phyloP scores from a whole-genome alignment of 495 filamentous ascomycete species.

The Aspergillus sclerotiicarbonarius region DNA sequence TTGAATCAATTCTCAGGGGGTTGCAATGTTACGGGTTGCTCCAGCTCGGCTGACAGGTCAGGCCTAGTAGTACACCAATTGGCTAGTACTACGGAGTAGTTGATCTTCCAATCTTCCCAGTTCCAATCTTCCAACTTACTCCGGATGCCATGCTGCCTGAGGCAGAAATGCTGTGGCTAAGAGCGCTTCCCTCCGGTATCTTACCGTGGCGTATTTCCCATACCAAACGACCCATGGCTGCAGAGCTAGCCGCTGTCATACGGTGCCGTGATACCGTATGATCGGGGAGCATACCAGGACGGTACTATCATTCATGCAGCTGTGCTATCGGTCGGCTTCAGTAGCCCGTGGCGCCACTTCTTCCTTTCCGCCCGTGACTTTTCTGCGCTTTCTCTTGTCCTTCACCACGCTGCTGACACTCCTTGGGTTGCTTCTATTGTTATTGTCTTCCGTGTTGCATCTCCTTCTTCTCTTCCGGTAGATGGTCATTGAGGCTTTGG shows the following conservation, averaged over 20 bases:
- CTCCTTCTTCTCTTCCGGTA: background rate
- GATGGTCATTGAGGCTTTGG: background rate
- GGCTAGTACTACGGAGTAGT: too few relatives aligned
- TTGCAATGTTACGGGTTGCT: too few relatives aligned
- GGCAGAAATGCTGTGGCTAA: background rate
- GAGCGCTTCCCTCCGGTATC: background rate
- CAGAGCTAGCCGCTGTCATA: background rate
- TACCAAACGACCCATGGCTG: background rate
- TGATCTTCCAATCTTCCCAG: too few relatives aligned
- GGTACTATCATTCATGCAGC: constrained; percentile 6
- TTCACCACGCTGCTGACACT: background rate
- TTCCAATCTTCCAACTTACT: too few relatives aligned
- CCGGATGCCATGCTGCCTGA: background rate
- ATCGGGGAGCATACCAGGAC: background rate
- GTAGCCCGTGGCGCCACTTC: constrained; percentile 14
- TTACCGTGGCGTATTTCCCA: background rate
- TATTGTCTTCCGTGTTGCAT: background rate
- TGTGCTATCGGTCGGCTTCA: constrained; percentile 8
- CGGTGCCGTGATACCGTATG: background rate
- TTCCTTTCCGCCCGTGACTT: background rate
- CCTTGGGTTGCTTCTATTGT: background rate
- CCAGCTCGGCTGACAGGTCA: too few relatives aligned
- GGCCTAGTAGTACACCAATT: too few relatives aligned
- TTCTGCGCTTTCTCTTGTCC: background rate
- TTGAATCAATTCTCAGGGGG: background rate